Conservation (phyloP, 2,329 filamentous ascomycete genomes). For the Zasmidium cellare region DNA sequence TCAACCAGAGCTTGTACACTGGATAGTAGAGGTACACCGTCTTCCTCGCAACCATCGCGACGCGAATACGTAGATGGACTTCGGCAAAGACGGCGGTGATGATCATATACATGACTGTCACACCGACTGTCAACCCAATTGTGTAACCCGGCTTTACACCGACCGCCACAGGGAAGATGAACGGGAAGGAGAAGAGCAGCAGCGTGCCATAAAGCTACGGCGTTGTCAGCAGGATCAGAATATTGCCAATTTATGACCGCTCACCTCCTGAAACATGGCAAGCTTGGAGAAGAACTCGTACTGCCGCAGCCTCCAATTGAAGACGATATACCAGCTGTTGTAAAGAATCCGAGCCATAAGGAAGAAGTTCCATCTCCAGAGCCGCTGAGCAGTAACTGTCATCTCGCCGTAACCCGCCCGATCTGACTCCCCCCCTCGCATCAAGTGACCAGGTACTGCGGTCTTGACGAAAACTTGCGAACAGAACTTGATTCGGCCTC, state of each 20-base stretch:
- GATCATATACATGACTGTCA: not conserved
- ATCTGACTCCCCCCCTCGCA: conserved; percentile 43
- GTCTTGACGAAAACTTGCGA: not conserved
- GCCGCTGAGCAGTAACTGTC: conserved; percentile 54
- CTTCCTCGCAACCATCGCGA: conserved; percentile 43
- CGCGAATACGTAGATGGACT: conserved; percentile 47
- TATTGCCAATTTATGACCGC: conserved; percentile 45
- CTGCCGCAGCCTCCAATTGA: conserved; percentile 50
- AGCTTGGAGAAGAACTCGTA: conserved; percentile 54
- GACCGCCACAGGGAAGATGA: conserved; percentile 41
- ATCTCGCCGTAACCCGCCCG: conserved; percentile 55
- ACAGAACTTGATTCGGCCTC: not conserved
- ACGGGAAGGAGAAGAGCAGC: conserved; percentile 37
- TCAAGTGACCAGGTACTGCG: conserved; percentile 36
- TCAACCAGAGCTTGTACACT: conserved; percentile 47
- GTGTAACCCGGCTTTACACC: not conserved
- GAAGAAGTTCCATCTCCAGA: conserved; percentile 56
- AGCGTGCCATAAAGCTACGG: not conserved
- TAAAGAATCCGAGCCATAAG: conserved; percentile 52
- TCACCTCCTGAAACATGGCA: conserved; percentile 52
- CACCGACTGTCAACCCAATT: not conserved
- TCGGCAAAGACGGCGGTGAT: conserved; percentile 46
- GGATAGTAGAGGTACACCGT: conserved; percentile 46
- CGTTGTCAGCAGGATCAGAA: conserved; percentile 38
- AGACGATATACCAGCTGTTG: conserved; percentile 49